Percentiles rank a stretch among this genome's conserved stretches.
phyloP scores from a whole-genome alignment of 768 basidiomycete species.

The Tulasnella sp. region DNA sequence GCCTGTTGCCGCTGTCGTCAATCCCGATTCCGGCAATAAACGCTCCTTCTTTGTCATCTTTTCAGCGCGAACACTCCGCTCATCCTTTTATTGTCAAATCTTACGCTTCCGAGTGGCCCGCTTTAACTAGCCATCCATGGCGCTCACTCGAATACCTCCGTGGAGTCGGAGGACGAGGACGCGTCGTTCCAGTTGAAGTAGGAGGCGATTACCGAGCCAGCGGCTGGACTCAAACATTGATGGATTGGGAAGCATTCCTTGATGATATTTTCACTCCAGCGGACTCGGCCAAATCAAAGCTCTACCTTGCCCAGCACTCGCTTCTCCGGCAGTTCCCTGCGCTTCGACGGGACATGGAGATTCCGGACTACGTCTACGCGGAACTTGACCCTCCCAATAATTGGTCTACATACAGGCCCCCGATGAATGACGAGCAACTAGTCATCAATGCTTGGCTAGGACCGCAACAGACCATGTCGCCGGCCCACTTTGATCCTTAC shows the following conservation, averaged over 20 bases:
- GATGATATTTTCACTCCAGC: constrained; percentile 28
- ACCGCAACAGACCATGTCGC: constrained; percentile 64
- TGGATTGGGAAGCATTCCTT: constrained; percentile 71
- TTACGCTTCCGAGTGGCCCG: constrained; percentile 66
- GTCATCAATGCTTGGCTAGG: constrained; percentile 77
- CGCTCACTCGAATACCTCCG: constrained; percentile 54
- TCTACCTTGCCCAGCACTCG: constrained; percentile 86
- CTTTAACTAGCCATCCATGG: constrained; percentile 62
- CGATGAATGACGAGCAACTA: constrained; percentile 50
- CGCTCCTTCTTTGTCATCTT: constrained; percentile 48
- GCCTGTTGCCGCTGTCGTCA: constrained; percentile 17
- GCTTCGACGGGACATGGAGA: constrained; percentile 56
- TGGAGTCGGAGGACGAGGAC: constrained; percentile 59
- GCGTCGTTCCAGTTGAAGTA: constrained; percentile 84
- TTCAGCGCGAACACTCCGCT: constrained; percentile 33
- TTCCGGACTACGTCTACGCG: constrained; percentile 88
- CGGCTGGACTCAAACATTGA: constrained; percentile 71
- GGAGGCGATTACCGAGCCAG: constrained; percentile 71
- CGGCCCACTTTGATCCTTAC: constrained; percentile 93
- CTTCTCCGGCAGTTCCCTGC: constrained; percentile 75
- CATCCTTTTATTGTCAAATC: constrained; percentile 64
- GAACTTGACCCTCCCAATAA: constrained; percentile 34
- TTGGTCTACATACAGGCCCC: constrained; percentile 47
- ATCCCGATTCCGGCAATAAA: constrained; percentile 32
- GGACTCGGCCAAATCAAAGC: constrained; percentile 7